Evolutionary conservation across 768 basidiomycete species (phyloP).

Genomic region (Nevesoporus exiguus): DNA sequence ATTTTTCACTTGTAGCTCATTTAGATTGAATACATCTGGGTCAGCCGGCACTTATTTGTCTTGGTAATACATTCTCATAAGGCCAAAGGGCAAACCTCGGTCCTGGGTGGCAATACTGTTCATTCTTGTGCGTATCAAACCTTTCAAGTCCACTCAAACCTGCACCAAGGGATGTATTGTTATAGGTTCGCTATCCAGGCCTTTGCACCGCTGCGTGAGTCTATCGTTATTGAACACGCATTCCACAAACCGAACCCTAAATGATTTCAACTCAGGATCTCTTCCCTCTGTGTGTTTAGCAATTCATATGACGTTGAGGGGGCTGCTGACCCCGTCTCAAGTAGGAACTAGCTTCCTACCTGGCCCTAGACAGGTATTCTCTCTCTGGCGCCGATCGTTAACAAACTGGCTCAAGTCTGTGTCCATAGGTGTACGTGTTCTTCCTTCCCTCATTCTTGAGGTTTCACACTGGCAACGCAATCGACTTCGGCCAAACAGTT

Average conservation of each 20-base stretch:
- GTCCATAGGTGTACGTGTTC: not conserved
- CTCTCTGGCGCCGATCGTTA: too few species aligned
- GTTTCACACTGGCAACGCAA: too few species aligned
- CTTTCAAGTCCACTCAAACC: too few species aligned
- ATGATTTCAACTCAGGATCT: not conserved
- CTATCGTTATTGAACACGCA: not conserved
- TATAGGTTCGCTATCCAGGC: not conserved
- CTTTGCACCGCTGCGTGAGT: slow-evolving; percentile 3
- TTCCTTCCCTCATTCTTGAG: not conserved
- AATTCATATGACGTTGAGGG: not conserved
- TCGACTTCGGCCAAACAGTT: not conserved
- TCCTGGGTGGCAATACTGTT: slow-evolving; percentile 3
- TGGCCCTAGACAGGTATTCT: not conserved
- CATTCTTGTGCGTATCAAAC: not conserved
- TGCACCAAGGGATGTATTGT: not conserved
- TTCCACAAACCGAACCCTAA: too few species aligned
- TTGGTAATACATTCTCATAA: not conserved
- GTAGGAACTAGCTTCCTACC: not conserved
- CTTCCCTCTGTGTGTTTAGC: not conserved
- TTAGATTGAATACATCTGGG: slow-evolving; percentile 13
- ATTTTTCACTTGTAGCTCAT: not conserved
- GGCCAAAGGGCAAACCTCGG: slow-evolving; percentile 3
- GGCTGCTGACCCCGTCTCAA: not conserved
- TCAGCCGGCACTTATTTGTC: not conserved
- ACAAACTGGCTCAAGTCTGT: not conserved